These are phyloP conservation scores for Plasmopara viticola DNA, from an alignment of 352 stramenopile species.

Conservation along the genomic window DNA sequence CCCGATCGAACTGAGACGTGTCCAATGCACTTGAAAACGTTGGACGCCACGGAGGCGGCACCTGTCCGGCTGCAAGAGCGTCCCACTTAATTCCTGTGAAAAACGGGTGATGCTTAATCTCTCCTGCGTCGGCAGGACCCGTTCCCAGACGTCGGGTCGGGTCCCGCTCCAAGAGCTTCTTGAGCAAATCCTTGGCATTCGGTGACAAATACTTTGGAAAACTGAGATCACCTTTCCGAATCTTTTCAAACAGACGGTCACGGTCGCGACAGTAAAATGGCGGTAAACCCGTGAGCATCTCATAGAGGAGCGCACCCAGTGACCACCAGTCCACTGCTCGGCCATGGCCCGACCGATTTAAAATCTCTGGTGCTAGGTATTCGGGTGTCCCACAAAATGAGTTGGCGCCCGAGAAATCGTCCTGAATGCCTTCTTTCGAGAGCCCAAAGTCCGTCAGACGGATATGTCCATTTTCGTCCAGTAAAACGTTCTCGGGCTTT, in stretches of 20 bases:
- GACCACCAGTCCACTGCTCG: slow-evolving; percentile 98
- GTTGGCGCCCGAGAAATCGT: slow-evolving; percentile 93
- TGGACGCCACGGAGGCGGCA: slow-evolving; percentile 89
- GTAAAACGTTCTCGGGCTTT: slow-evolving; percentile 97
- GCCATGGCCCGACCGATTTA: slow-evolving; percentile 94
- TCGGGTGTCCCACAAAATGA: slow-evolving; percentile 97
- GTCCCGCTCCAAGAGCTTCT: slow-evolving; percentile 92
- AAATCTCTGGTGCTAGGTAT: slow-evolving; percentile 99
- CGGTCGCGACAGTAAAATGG: slow-evolving; percentile 95
- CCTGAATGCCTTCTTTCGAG: slow-evolving; percentile 80
- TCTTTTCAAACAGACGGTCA: slow-evolving; percentile 97
- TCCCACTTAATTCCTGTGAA: slow-evolving; percentile 81
- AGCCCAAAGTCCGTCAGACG: slow-evolving; percentile 98
- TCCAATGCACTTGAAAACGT: slow-evolving; percentile 91
- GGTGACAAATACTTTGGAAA: slow-evolving; percentile 93
- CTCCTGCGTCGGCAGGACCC: slow-evolving; percentile 64
- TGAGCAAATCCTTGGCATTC: slow-evolving; percentile 81
- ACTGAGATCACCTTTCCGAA: slow-evolving; percentile 90
- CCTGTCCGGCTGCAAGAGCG: slow-evolving; percentile 37
- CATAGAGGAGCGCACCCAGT: slow-evolving; percentile 84
- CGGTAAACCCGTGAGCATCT: slow-evolving; percentile 74
- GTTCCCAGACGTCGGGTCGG: slow-evolving; percentile 90
- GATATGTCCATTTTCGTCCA: slow-evolving; percentile 95
- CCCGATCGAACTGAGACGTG: slow-evolving; percentile 96
- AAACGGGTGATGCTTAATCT: slow-evolving; percentile 83